Percentiles rank a stretch among this genome's conserved stretches.
Conservation (phyloP, 139 green algal species). For the Haematococcus sp. region DNA sequence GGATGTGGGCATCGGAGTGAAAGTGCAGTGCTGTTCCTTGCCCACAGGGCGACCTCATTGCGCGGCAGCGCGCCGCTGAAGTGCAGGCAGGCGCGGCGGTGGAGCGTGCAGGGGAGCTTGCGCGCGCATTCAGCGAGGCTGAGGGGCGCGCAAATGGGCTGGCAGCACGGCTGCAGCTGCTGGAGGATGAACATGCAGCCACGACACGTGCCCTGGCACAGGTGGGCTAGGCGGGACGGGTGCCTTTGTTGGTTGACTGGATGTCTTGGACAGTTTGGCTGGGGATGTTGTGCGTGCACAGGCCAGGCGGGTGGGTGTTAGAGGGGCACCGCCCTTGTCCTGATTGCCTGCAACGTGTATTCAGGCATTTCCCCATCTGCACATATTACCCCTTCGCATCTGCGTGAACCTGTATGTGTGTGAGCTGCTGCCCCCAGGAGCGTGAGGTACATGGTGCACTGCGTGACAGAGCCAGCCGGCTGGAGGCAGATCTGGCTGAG, state of each 20-base stretch:
- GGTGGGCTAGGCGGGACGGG: too few relatives aligned
- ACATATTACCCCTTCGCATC: too few relatives aligned
- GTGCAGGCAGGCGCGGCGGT: background rate
- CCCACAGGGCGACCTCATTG: constrained; percentile 3
- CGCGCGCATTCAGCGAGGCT: constrained; percentile 6
- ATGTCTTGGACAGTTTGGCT: too few relatives aligned
- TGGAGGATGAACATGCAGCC: constrained; percentile 24
- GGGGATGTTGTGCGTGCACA: too few relatives aligned
- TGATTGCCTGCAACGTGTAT: too few relatives aligned
- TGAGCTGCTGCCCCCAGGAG: constrained; percentile 6
- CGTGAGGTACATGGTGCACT: constrained; percentile 11
- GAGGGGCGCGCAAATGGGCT: constrained; percentile 10
- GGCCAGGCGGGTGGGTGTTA: too few relatives aligned
- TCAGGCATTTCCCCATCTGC: too few relatives aligned
- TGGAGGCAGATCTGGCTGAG: constrained; percentile 31
- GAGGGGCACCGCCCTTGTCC: too few relatives aligned
- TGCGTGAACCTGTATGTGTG: too few relatives aligned
- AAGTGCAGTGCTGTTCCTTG: too few relatives aligned
- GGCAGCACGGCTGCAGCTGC: background rate
- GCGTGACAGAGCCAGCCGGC: background rate
- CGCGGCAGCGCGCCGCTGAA: constrained; percentile 1
- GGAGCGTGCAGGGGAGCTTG: background rate
- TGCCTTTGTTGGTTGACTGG: too few relatives aligned
- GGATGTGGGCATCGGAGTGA: too few relatives aligned
- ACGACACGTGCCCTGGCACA: constrained; percentile 16